Percentiles rank a stretch among this genome's conserved stretches.
phyloP scores from a whole-genome alignment of 495 filamentous ascomycete genomes.

The Rhizodiscina lignyota region DNA sequence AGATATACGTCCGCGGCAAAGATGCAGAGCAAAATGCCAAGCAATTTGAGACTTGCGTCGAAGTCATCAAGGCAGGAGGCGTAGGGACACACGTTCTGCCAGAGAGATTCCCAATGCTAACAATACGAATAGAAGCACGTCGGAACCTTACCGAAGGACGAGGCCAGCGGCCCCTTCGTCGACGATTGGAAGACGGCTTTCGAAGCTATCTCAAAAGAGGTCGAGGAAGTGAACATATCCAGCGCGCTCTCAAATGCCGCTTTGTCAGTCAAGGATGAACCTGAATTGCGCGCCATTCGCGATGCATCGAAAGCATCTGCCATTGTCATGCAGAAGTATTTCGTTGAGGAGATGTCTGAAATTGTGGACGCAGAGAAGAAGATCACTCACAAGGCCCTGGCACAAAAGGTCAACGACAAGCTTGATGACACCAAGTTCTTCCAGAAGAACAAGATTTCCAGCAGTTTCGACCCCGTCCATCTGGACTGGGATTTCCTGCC shows the following conservation, averaged over 20 bases:
- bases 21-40: constrained; percentile 77
- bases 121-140: constrained; percentile 54
- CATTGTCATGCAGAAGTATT: constrained; percentile 81
- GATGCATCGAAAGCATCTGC: constrained; percentile 86
- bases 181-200: constrained; percentile 89
- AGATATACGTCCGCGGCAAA: constrained; percentile 78
- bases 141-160: constrained; percentile 70
- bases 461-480: constrained; percentile 76
- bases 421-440: constrained; percentile 90
- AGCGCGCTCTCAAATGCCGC: constrained; percentile 64
- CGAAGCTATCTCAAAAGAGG: constrained; percentile 56
- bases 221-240: constrained; percentile 79
- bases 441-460: constrained; percentile 65
- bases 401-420: constrained; percentile 72
- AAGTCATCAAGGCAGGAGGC: constrained; percentile 73
- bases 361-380: constrained; percentile 92
- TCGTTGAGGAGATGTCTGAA: constrained; percentile 92
- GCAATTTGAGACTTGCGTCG: constrained; percentile 64
- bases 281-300: constrained; percentile 88
- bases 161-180: constrained; percentile 70
- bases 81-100: constrained; percentile 31
- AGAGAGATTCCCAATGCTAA: constrained; percentile 3
- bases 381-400: constrained; percentile 71
- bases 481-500: constrained; percentile 89
- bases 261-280: constrained; percentile 91